Base-by-base conservation (phyloP, 345 rosid species). In the Citrus sp. region DNA sequence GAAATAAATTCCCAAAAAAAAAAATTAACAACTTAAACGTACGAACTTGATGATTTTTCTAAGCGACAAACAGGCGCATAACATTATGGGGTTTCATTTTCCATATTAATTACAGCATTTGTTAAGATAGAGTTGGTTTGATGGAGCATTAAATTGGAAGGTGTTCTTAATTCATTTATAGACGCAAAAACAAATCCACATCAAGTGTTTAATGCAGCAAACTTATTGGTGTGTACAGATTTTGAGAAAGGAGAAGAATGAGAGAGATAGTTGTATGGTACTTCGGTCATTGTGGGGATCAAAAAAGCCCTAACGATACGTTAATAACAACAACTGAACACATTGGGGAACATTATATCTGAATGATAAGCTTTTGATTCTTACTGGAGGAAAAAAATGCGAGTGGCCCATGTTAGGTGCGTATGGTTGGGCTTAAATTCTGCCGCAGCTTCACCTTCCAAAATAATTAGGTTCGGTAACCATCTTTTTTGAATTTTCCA, bases 371-470 rank as follows among this genome's bases (percentile, higher is more conserved):
- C 22, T 8, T 8, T 18, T 4, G 42, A 10, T 34, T 56, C 75
- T 3, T 5, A 42, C 0, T 0, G 6, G 16, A 2, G 10, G 14
- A 8, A 42, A 62, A 12, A 66, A 76, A 49, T 21, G 49, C 25
- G 49, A 55, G 73, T 13, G 72, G 56, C 56, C 38, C 4, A 25
- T 0, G 71, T 78, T 71, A 62, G 78, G 77, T 72, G 56, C 2
- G 73, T 69, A 25, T 56, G 67, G 78, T 67, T 79, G 78, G 61
- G 19, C n/a, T 71, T 69, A 69, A 25, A 34, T 68, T 70, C 9
- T 27, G 14, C 60, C 5, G 54, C 80, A 27, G 16, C 54, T 63
- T 73, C 74, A 67, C 54, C 74, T 27, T 80, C 70, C 70, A 16
- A 60, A 6, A 60, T 75, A 24, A 80, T 70, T 51, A 63, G 67